Evolutionary conservation across 73 alveolate genomes (phyloP).

Genomic region (Paramecium tetraurelia): DNA sequence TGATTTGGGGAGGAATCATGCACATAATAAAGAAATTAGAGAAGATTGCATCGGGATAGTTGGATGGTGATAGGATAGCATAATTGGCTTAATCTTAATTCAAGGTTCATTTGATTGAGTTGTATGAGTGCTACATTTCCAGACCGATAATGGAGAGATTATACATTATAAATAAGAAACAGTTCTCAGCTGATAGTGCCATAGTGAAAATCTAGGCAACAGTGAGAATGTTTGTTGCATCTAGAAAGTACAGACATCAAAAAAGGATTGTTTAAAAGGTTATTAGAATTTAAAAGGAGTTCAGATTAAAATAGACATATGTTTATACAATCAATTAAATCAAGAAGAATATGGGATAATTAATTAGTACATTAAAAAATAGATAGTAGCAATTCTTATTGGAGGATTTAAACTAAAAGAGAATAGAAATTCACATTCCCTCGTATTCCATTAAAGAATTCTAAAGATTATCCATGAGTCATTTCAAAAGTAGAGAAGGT

Average conservation of each 20-base stretch:
- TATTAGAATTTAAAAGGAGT: slow-evolving; percentile 23
- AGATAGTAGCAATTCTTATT: not conserved
- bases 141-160: slow-evolving; percentile 48
- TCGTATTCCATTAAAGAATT: not conserved
- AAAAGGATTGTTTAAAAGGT: slow-evolving; percentile 33
- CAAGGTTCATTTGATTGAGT: not conserved
- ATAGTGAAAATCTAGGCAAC: not conserved
- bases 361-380: not conserved
- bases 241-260: slow-evolving; percentile 4
- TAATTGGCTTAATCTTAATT: slow-evolving; percentile 11
- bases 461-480: slow-evolving; percentile 26
- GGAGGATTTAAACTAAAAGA: not conserved
- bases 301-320: not conserved
- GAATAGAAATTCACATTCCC: slow-evolving; percentile 39
- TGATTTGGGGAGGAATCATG: slow-evolving; percentile 35
- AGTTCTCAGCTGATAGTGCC: not conserved
- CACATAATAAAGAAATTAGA: not conserved
- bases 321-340: not conserved
- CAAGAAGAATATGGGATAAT: slow-evolving; percentile 7
- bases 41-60: slow-evolving; percentile 32
- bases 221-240: not conserved
- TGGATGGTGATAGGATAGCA: slow-evolving; percentile 39
- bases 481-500: slow-evolving; percentile 48
- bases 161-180: slow-evolving; percentile 11
- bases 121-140: slow-evolving; percentile 11